A percentile compares a stretch with the other conserved stretches of the same genome.
These are phyloP conservation scores for Fomitopsis serialis DNA, from an alignment of 768 basidiomycete species.

Conservation along the genomic window DNA sequence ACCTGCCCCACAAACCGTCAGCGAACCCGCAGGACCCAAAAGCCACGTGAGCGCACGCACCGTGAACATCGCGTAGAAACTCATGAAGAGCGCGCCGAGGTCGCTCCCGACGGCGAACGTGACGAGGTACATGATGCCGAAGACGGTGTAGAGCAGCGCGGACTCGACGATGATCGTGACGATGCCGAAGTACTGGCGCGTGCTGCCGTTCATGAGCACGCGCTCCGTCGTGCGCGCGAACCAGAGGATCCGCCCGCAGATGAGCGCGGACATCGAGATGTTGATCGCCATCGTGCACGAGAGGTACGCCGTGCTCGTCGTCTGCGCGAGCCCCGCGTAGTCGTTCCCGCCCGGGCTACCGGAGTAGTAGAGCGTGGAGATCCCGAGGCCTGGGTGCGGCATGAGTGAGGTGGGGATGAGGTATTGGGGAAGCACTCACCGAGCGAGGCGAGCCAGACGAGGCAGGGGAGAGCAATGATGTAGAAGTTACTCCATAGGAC, in stretches of 20 bases:
- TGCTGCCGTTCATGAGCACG: constrained; percentile 16
- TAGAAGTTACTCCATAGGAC: constrained; percentile 9
- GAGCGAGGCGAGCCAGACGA: constrained; percentile 6
- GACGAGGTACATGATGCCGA: constrained; percentile 31
- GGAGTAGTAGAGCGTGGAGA: constrained; percentile 8
- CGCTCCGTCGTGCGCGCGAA: constrained; percentile 20
- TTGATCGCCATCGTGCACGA: constrained; percentile 33
- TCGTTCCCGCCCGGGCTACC: constrained; percentile 17
- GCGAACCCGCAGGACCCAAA: too few relatives aligned
- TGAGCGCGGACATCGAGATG: constrained; percentile 29
- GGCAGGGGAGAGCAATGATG: background rate
- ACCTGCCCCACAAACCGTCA: constrained; percentile 2
- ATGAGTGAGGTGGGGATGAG: background rate
- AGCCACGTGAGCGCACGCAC: too few relatives aligned
- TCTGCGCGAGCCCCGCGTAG: constrained; percentile 30
- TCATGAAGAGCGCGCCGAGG: constrained; percentile 29
- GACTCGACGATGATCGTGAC: constrained; percentile 32
- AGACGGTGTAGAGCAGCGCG: constrained; percentile 31
- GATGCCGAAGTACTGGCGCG: constrained; percentile 27
- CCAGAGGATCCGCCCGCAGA: constrained; percentile 28
- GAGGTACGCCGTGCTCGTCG: constrained; percentile 32
- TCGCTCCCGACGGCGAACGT: constrained; percentile 27
- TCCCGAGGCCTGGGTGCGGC: background rate
- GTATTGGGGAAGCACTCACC: background rate
- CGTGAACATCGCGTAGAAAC: constrained; percentile 34